A percentile compares a stretch with the other conserved stretches of the same genome.
Conservation (phyloP, 2,329 filamentous ascomycete species). For the Zymoseptoria pseudotritici region DNA sequence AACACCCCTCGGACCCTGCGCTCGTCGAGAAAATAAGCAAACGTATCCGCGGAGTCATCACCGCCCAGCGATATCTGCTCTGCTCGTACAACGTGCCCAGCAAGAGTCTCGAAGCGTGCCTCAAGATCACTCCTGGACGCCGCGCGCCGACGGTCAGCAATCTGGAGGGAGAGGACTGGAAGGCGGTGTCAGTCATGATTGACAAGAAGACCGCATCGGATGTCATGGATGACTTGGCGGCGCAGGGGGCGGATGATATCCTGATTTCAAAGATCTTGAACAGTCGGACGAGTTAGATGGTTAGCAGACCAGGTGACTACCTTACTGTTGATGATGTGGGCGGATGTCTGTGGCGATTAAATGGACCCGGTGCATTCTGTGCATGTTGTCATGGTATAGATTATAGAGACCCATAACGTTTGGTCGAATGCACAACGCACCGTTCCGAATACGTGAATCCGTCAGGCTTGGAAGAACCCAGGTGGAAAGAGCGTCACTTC, state of each 20-base stretch:
- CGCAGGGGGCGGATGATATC: conserved; percentile 74
- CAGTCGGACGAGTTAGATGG: conserved; percentile 44
- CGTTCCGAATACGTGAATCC: too few species aligned
- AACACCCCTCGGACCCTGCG: conserved; percentile 67
- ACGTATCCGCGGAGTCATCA: conserved; percentile 88
- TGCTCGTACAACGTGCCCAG: conserved; percentile 94
- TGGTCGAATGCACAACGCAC: too few species aligned
- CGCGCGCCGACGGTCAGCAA: conserved; percentile 87
- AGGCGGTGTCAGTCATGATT: conserved; percentile 91
- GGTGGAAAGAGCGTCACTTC: too few species aligned
- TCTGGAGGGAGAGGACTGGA: conserved; percentile 83
- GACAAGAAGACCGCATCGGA: conserved; percentile 76
- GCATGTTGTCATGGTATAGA: not conserved
- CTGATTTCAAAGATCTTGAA: conserved; percentile 82
- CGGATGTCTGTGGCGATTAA: not conserved
- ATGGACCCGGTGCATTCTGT: not conserved
- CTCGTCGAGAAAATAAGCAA: conserved; percentile 78
- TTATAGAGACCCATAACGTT: too few species aligned
- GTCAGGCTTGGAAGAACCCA: too few species aligned
- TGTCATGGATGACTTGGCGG: conserved; percentile 77
- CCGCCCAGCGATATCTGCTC: conserved; percentile 85
- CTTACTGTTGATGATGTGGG: too few species aligned
- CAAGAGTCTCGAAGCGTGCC: conserved; percentile 56
- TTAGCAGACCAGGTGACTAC: too few species aligned
- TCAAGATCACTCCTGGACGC: conserved; percentile 82